Percentiles rank a stretch among this genome's conserved stretches.
phyloP scores from a whole-genome alignment of 495 filamentous ascomycete genomes.

The Ramalina intermedia region DNA sequence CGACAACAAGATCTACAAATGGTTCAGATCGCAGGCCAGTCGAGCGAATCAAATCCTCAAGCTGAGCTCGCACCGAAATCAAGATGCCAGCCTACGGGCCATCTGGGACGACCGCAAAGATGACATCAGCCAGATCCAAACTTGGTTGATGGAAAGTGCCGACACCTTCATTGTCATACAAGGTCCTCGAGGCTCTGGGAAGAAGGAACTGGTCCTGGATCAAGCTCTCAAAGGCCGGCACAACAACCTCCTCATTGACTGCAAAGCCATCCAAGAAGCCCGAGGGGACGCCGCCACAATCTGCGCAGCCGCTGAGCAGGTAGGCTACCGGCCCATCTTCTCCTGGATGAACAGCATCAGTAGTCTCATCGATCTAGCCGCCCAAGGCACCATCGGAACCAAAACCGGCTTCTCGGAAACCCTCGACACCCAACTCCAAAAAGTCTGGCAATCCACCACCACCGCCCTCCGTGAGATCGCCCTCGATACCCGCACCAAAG shows the following conservation, averaged over 20 bases:
- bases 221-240: constrained; percentile 63
- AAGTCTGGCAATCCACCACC: constrained; percentile 80
- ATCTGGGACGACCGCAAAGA: constrained; percentile 81
- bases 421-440: constrained; percentile 75
- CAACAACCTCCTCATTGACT: constrained; percentile 81
- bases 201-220: constrained; percentile 73
- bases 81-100: constrained; percentile 58
- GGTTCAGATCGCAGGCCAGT: constrained; percentile 67
- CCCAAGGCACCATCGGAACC: constrained; percentile 84
- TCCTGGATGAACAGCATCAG: constrained; percentile 93
- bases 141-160: constrained; percentile 74
- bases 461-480: constrained; percentile 66
- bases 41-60: constrained; percentile 46
- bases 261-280: constrained; percentile 85
- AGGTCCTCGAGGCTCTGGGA: constrained; percentile 83
- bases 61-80: constrained; percentile 36
- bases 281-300: constrained; percentile 85
- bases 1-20: constrained; percentile 55
- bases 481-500: constrained; percentile 49
- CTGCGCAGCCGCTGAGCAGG: constrained; percentile 59
- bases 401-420: constrained; percentile 95
- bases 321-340: constrained; percentile 88
- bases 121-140: constrained; percentile 63
- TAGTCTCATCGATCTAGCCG: constrained; percentile 79
- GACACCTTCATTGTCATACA: constrained; percentile 93